Percentiles rank a stretch among this genome's conserved stretches.
Evolutionary conservation across 73 alveolate species (phyloP).

Genomic region (Breviolum minutum): DNA sequence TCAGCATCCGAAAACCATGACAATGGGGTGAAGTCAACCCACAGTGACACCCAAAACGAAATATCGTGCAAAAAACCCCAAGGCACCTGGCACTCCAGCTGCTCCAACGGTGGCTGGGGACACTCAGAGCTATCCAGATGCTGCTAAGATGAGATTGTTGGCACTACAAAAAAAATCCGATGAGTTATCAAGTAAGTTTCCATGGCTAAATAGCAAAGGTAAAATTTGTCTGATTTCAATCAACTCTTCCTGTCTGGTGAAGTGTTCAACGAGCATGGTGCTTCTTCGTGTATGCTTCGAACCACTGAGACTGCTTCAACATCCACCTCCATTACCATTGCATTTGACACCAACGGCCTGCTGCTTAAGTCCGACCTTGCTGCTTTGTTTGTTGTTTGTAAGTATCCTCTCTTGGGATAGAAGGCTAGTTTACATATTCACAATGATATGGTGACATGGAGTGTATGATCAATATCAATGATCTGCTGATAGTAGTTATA

Average conservation of each 20-base stretch:
- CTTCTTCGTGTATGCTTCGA: background rate
- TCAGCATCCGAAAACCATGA: background rate
- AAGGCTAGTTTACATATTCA: too few species aligned
- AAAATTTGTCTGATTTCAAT: too few species aligned
- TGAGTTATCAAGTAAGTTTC: too few species aligned
- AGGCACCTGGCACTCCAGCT: conserved; percentile 78
- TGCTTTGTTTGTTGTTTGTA: too few species aligned
- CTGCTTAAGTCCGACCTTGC: background rate
- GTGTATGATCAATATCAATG: too few species aligned
- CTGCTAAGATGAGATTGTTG: too few species aligned
- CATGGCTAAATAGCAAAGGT: too few species aligned
- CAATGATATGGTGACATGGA: too few species aligned
- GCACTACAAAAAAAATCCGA: too few species aligned
- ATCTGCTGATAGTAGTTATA: too few species aligned
- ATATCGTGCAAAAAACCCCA: too few species aligned
- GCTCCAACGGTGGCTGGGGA: conserved; percentile 19
- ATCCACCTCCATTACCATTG: conserved; percentile 47
- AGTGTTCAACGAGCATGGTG: background rate
- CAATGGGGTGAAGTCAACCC: background rate
- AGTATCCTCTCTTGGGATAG: background rate
- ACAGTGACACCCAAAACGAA: background rate
- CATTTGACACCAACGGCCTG: conserved; percentile 81
- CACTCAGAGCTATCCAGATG: background rate
- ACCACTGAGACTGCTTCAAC: conserved; percentile 44
- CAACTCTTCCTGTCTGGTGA: background rate